Conservation (phyloP, 441 rosid genomes). For the Pelargonium myrrhifolium region DNA sequence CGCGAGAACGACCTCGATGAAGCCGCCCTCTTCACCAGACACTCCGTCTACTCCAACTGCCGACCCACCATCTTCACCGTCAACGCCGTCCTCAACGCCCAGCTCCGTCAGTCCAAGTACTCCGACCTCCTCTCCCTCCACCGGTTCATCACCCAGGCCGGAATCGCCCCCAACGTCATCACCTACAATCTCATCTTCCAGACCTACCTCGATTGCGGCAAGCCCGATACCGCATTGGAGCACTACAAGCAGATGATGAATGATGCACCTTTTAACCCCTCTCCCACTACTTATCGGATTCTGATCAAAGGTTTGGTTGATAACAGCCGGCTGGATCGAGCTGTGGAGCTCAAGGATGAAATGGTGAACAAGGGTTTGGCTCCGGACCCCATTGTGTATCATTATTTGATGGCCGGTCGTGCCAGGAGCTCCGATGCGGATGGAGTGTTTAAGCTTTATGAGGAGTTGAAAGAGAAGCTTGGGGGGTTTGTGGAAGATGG, state of each 20-base stretch:
- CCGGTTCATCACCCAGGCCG: conserved; percentile 68
- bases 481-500: conserved; percentile 68
- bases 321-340: conserved; percentile 60
- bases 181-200: conserved; percentile 71
- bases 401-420: conserved; percentile 59
- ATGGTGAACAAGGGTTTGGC: conserved; percentile 50
- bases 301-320: conserved; percentile 74
- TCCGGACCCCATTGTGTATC: conserved; percentile 55
- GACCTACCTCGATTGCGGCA: conserved; percentile 70
- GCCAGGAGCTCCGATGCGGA: conserved; percentile 47
- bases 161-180: conserved; percentile 64
- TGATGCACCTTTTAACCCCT: conserved; percentile 65
- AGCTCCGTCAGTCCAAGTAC: conserved; percentile 67
- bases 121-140: conserved; percentile 66
- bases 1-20: conserved; percentile 76
- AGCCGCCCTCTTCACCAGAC: conserved; percentile 85
- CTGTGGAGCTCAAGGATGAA: conserved; percentile 77
- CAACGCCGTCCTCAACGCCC: conserved; percentile 73
- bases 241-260: conserved; percentile 61
- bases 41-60: conserved; percentile 88
- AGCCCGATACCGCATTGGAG: conserved; percentile 68
- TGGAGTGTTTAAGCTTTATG: conserved; percentile 51
- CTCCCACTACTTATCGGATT: conserved; percentile 63
- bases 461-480: conserved; percentile 69
- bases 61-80: conserved; percentile 79